These are phyloP conservation scores for Linum lewisii DNA, from an alignment of 345 rosid genomes.

Conservation along the genomic window DNA sequence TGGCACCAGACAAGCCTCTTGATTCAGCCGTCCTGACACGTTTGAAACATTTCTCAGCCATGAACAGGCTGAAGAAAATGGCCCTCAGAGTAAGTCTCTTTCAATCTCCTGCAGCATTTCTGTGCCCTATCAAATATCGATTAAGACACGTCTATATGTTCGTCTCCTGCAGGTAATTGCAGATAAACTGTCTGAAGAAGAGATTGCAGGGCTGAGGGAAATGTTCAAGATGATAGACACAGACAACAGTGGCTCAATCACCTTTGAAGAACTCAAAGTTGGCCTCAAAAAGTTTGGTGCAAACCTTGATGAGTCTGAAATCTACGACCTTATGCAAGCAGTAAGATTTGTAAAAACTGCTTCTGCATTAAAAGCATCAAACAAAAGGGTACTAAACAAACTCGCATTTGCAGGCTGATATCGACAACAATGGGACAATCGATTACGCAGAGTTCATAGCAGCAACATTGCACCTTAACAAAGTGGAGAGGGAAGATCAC, in stretches of 20 bases:
- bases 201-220: slow-evolving; percentile 67
- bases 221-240: slow-evolving; percentile 63
- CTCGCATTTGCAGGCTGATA: slow-evolving; percentile 45
- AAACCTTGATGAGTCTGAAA: slow-evolving; percentile 53
- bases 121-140: background rate
- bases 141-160: background rate
- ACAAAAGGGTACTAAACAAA: background rate
- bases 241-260: slow-evolving; percentile 58
- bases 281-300: slow-evolving; percentile 61
- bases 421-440: slow-evolving; percentile 58
- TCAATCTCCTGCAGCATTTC: background rate
- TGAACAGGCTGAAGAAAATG: slow-evolving; percentile 80
- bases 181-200: slow-evolving; percentile 64
- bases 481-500: slow-evolving; percentile 45
- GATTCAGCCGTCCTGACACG: slow-evolving; percentile 62
- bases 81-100: slow-evolving; percentile 50
- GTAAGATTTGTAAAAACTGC: slow-evolving; percentile 31
- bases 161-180: slow-evolving; percentile 45
- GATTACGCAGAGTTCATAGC: slow-evolving; percentile 69
- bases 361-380: no score
- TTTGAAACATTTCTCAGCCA: slow-evolving; percentile 73
- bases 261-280: slow-evolving; percentile 68
- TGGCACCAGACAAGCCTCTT: slow-evolving; percentile 79
- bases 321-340: slow-evolving; percentile 52
- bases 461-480: slow-evolving; percentile 58